Percentiles rank a stretch among this genome's conserved stretches.
phyloP scores from a whole-genome alignment of 169 alveolate genomes.

The Eimeria maxima region DNA sequence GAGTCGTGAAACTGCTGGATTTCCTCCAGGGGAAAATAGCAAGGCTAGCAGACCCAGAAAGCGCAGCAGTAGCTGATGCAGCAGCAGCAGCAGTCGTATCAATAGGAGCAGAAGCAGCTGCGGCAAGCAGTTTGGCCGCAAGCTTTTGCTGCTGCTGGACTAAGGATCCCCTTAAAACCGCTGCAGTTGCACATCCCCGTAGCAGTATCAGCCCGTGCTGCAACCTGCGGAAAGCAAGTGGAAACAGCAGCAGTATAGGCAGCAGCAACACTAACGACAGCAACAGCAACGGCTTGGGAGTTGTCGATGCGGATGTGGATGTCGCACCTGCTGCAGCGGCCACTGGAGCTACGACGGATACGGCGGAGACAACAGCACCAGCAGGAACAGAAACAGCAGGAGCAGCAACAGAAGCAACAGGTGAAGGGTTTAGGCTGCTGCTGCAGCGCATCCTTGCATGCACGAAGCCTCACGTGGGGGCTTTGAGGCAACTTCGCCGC shows the following conservation, averaged over 20 bases:
- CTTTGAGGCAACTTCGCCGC: constrained; percentile 35
- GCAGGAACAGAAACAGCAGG: not conserved
- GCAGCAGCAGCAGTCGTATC: not conserved
- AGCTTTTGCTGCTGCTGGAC: constrained; percentile 16
- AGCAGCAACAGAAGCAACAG: constrained; percentile 1
- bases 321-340: not conserved
- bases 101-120: not conserved
- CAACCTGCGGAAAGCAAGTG: not conserved
- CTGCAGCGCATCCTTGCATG: constrained; percentile 22
- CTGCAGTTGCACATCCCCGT: not conserved
- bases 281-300: not conserved
- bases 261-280: not conserved
- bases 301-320: too few species aligned
- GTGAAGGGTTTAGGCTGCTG: not conserved
- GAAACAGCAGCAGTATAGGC: not conserved
- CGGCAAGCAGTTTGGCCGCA: not conserved
- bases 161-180: not conserved
- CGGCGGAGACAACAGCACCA: not conserved
- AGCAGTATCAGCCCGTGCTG: constrained; percentile 2
- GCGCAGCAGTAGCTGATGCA: not conserved
- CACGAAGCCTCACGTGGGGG: constrained; percentile 20
- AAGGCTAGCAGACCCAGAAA: not conserved
- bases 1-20: not conserved
- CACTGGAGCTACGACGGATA: not conserved
- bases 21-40: not conserved